phyloP scores from a whole-genome alignment of 1,139 yeast species.

The Tardiomyces digboiensis region DNA sequence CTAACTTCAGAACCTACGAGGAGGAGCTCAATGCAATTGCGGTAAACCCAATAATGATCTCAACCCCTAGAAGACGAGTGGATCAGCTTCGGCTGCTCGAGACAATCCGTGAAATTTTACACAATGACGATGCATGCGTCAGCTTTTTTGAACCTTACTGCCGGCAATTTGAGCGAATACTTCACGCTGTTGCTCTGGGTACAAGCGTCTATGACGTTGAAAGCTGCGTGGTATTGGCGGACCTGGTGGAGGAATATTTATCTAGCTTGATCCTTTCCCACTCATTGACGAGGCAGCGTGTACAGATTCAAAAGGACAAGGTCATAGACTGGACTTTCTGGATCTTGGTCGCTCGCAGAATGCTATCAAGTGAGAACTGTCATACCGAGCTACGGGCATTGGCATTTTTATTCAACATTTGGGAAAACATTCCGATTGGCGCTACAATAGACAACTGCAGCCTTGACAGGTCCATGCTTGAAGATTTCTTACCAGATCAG shows the following conservation, averaged over 20 bases:
- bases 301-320: constrained; percentile 16
- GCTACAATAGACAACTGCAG: constrained; percentile 3
- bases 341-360: constrained; percentile 49
- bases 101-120: constrained; percentile 28
- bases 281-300: constrained; percentile 17
- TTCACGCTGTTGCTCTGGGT: constrained; percentile 27
- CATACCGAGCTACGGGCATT: constrained; percentile 54
- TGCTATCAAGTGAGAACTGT: constrained; percentile 54
- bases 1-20: neutral
- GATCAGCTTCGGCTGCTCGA: constrained; percentile 26
- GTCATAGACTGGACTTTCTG: constrained; percentile 68
- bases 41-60: neutral
- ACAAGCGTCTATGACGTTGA: constrained; percentile 31
- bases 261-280: constrained; percentile 18
- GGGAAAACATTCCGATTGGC: constrained; percentile 57
- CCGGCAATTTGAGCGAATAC: constrained; percentile 27
- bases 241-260: constrained; percentile 33
- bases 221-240: constrained; percentile 40
- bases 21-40: constrained; percentile 2
- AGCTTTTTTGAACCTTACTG: constrained; percentile 23
- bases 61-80: constrained; percentile 19
- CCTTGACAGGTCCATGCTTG: neutral
- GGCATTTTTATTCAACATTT: constrained; percentile 59
- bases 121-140: constrained; percentile 23
- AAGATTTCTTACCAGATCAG: constrained; percentile 4